Conservation (phyloP, 345 rosid species). For the Lumnitzera racemosa region DNA sequence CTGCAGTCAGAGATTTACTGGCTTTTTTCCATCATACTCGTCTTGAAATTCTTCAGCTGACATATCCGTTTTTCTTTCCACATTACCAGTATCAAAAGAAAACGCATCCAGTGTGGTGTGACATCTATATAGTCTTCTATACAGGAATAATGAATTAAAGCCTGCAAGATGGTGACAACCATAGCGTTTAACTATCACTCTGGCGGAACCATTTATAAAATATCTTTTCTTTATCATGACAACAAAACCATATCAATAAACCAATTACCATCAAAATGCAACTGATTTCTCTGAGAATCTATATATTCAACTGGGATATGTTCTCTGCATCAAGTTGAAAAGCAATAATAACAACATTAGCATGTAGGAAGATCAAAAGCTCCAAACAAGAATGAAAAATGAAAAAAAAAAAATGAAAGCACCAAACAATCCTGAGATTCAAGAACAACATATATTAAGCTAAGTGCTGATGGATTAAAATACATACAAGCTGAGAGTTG, state of each 20-base stretch:
- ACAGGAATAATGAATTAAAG: slow-evolving; percentile 71
- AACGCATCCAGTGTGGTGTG: slow-evolving; percentile 56
- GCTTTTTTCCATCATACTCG: slow-evolving; percentile 58
- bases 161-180: slow-evolving; percentile 34
- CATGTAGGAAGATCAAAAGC: background rate
- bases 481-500: slow-evolving; percentile 53
- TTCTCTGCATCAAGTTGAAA: slow-evolving; percentile 37
- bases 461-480: background rate
- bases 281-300: slow-evolving; percentile 26
- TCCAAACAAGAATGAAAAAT: background rate
- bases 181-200: background rate
- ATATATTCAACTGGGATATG: slow-evolving; percentile 34
- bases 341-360: slow-evolving; percentile 5
- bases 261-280: slow-evolving; percentile 60
- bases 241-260: too few species aligned
- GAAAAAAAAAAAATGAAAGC: background rate
- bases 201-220: background rate
- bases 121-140: slow-evolving; percentile 82
- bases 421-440: background rate
- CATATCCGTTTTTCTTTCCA: slow-evolving; percentile 50
- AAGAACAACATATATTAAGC: background rate
- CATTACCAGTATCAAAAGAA: slow-evolving; percentile 59
- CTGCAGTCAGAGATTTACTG: slow-evolving; percentile 38
- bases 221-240: too few species aligned
- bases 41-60: slow-evolving; percentile 50